Percentiles rank a stretch among this genome's conserved stretches.
These are phyloP conservation scores for Aphanomyces astaci DNA, from an alignment of 352 stramenopile species.

Conservation along the genomic window DNA sequence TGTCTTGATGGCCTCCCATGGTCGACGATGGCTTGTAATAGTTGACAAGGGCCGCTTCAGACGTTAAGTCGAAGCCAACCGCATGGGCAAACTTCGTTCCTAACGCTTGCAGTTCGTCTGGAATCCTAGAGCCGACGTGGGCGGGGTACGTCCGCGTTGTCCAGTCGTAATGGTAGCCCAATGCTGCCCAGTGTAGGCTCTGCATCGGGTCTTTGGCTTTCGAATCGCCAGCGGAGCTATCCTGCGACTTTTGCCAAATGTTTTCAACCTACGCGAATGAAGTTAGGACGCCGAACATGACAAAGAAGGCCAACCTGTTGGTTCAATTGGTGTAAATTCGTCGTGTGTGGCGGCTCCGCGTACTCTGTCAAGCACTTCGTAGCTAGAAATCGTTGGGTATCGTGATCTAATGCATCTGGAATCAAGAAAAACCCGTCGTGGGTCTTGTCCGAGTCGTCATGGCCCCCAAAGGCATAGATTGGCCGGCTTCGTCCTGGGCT, in stretches of 20 bases:
- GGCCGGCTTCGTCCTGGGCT: constrained; percentile 26
- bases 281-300: not conserved
- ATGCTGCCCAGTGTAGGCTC: constrained; percentile 65
- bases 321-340: constrained; percentile 56
- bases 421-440: constrained; percentile 67
- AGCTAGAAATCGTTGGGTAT: constrained; percentile 29
- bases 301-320: constrained; percentile 11
- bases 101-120: constrained; percentile 37
- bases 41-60: constrained; percentile 76
- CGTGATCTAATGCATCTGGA: constrained; percentile 40
- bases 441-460: constrained; percentile 28
- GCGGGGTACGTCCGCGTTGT: constrained; percentile 58
- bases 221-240: constrained; percentile 34
- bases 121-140: constrained; percentile 45
- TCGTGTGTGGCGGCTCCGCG: constrained; percentile 56
- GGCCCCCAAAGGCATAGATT: constrained; percentile 38
- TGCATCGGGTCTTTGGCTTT: constrained; percentile 30
- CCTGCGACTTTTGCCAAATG: constrained; percentile 46
- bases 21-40: constrained; percentile 71
- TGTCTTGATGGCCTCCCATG: constrained; percentile 77
- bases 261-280: constrained; percentile 32
- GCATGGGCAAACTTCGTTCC: constrained; percentile 36
- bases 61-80: constrained; percentile 42
- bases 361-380: constrained; percentile 48
- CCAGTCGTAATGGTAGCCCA: constrained; percentile 79